Conservation (phyloP, 2,329 filamentous ascomycete genomes). For the Botrytis tulipae region DNA sequence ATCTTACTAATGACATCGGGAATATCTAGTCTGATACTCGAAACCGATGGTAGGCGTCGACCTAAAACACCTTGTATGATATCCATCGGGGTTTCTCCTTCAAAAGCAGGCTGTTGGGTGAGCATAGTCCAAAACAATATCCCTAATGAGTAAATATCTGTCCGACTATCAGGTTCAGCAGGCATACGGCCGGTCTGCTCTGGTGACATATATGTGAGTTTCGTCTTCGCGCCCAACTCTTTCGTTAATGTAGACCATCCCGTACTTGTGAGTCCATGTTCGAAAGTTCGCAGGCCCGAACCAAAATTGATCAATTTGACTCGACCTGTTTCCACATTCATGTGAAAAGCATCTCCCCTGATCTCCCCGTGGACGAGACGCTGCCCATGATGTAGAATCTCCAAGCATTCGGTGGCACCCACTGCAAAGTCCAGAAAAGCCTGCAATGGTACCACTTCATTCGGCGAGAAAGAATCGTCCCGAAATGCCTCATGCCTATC, state of each 20-base stretch:
- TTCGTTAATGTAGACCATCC: conserved; percentile 83
- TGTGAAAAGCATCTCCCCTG: conserved; percentile 87
- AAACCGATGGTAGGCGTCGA: conserved; percentile 73
- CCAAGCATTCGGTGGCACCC: conserved; percentile 79
- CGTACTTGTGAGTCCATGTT: conserved; percentile 80
- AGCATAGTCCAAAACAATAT: conserved; percentile 86
- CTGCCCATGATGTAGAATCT: conserved; percentile 86
- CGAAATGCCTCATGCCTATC: conserved; percentile 43
- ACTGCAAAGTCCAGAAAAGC: conserved; percentile 89
- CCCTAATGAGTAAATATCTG: conserved; percentile 90
- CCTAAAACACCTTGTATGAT: conserved; percentile 88
- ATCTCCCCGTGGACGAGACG: conserved; percentile 83
- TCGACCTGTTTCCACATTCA: conserved; percentile 64
- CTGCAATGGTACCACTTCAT: conserved; percentile 65
- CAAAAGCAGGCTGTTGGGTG: conserved; percentile 76
- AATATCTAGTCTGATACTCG: conserved; percentile 74
- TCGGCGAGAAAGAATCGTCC: conserved; percentile 44
- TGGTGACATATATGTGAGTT: conserved; percentile 87
- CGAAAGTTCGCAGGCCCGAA: conserved; percentile 82
- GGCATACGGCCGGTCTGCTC: conserved; percentile 94
- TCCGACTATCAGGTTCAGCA: conserved; percentile 85
- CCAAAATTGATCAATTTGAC: conserved; percentile 85
- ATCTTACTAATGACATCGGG: conserved; percentile 79
- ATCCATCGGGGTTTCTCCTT: conserved; percentile 77
- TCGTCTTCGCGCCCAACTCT: conserved; percentile 82